Evolutionary conservation across 2,329 filamentous ascomycete genomes (phyloP), one percentile per base, ranked within the genome.

Genomic region (Diatrype stigma): DNA sequence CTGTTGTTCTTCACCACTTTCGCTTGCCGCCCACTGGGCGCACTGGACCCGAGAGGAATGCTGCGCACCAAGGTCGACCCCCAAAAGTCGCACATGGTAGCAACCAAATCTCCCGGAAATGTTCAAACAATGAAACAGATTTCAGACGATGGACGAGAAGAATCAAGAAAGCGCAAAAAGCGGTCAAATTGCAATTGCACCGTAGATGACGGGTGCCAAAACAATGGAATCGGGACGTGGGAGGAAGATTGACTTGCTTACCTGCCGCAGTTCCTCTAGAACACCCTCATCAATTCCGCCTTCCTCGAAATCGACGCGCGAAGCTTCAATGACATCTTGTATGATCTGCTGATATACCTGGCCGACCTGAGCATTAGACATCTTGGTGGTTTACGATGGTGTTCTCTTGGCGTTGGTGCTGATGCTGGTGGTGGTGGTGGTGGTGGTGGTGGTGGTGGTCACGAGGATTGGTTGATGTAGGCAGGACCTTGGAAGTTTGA

Each of bases 261-360:
- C 93, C 84, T 86, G 81, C 72, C 86, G 86, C 78, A 99, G 77
- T 70, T 96, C 90, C 60, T 93, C 84, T 64, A 99, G 76, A 47
- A 93, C 93, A 61, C 82, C 78, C 69, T 93, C 87, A 63, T 96
- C 90, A 58, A 97, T 87, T 63, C 94, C 94, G 62, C 87, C 90
- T 74, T 99, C 94, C 71, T 99, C 94, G 69, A 99, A 97, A 73
- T 97, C 94, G 66, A 93, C 89, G 66, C 89, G 83, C 65, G 93
- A 96, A 60, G 89, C 87, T 62, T 93, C 87, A 71, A 97, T 90
- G 68, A 99, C 91, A 74, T 94, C 90, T 56, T 86, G 78, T 67
- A 89, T 89, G 70, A 89, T 85, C 64, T 79, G 75, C 71, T 85
- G 78, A 72, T 96, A 99, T 65, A 97, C 86, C 60, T 76, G 74